Percentiles rank a stretch among this genome's conserved stretches.
phyloP scores from a whole-genome alignment of 2,329 filamentous ascomycete species.

The Aspergillus awamori region DNA sequence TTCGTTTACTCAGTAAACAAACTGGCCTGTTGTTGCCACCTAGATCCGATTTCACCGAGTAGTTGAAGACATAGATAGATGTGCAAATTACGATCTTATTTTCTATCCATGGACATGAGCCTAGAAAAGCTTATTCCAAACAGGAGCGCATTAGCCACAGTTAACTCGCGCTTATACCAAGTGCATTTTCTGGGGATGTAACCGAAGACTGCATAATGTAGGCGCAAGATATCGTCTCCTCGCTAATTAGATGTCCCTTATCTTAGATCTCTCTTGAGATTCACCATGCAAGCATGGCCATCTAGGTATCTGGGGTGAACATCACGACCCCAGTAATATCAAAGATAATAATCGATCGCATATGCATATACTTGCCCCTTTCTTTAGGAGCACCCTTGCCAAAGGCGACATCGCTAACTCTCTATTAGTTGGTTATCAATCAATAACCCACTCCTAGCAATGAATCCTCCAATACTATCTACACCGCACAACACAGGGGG shows the following conservation, averaged over 20 bases:
- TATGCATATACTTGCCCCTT: background rate
- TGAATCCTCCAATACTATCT: background rate
- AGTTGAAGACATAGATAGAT: background rate
- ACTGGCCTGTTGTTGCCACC: constrained; percentile 1
- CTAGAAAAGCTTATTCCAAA: constrained; percentile 7
- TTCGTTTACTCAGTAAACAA: background rate
- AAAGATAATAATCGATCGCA: background rate
- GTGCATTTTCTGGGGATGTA: background rate
- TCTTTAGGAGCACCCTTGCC: background rate
- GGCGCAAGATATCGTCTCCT: background rate
- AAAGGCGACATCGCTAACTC: background rate
- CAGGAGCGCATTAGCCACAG: background rate
- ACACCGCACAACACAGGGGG: background rate
- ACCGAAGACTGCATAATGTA: background rate
- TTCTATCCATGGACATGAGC: background rate
- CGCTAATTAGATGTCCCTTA: background rate
- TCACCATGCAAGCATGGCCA: no score
- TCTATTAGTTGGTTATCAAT: background rate
- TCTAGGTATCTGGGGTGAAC: no score
- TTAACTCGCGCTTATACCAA: background rate
- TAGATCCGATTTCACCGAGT: background rate
- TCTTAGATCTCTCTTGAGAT: background rate
- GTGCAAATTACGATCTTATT: background rate
- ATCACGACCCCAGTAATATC: no score
- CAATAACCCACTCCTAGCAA: background rate